Evolutionary conservation across 1,284 basidiomycete species (phyloP).

Genomic region (Ganoderma boninense): DNA sequence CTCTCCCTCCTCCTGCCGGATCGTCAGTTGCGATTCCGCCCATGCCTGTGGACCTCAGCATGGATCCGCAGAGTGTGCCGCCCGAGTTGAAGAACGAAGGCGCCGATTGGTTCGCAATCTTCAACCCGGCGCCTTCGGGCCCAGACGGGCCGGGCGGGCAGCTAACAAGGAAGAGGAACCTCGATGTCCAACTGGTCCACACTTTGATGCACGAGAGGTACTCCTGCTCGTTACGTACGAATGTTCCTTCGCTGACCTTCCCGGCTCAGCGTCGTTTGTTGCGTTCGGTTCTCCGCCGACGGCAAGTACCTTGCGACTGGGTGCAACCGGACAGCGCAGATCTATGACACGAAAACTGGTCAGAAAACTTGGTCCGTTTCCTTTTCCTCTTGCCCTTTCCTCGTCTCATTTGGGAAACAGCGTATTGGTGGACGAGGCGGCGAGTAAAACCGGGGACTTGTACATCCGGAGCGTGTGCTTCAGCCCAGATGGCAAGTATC

Average conservation of each 20-base stretch:
- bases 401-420: conserved; percentile 40
- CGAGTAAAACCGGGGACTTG: conserved; percentile 62
- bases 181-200: conserved; percentile 92
- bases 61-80: conserved; percentile 57
- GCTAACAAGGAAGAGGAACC: conserved; percentile 64
- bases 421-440: conserved; percentile 64
- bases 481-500: conserved; percentile 71
- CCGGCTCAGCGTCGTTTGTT: conserved; percentile 81
- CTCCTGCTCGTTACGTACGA: conserved; percentile 35
- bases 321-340: conserved; percentile 90
- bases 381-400: not conserved
- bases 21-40: conserved; percentile 24
- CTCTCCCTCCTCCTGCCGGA: conserved; percentile 29
- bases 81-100: conserved; percentile 81
- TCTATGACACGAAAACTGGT: conserved; percentile 90
- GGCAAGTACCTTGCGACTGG: conserved; percentile 91
- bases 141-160: conserved; percentile 27
- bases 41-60: conserved; percentile 35
- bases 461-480: conserved; percentile 79
- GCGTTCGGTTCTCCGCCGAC: conserved; percentile 90
- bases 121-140: conserved; percentile 77
- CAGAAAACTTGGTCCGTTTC: conserved; percentile 75
- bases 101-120: conserved; percentile 94
- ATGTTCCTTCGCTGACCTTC: conserved; percentile 18
- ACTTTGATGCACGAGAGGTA: conserved; percentile 94